Percentiles rank a stretch among this genome's conserved stretches.
These are phyloP conservation scores for Chytriomyces sp. DNA, from an alignment of 192 early-diverging fungal species.

Conservation along the genomic window DNA sequence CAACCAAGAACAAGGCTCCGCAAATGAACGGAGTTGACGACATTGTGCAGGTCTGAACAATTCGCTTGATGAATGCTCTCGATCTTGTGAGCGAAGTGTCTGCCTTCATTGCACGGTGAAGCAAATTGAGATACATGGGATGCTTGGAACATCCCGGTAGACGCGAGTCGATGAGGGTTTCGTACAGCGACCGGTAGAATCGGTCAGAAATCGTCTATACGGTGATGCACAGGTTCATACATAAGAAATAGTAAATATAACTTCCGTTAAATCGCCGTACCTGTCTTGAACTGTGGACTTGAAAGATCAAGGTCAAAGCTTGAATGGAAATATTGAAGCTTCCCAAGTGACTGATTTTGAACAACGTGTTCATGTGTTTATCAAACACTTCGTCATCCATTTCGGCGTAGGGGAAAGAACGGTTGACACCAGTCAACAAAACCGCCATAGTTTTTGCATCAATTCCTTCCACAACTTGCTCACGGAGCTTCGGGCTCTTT, in stretches of 20 bases:
- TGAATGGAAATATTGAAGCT: conserved; percentile 95
- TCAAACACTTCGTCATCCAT: conserved; percentile 80
- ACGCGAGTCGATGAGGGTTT: conserved; percentile 83
- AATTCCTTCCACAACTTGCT: conserved; percentile 59
- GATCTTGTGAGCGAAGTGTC: conserved; percentile 72
- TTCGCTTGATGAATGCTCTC: conserved; percentile 88
- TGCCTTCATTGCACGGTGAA: conserved; percentile 81
- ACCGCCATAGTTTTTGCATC: conserved; percentile 88
- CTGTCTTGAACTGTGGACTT: conserved; percentile 59
- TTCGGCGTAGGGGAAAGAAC: conserved; percentile 89
- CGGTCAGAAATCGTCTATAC: conserved; percentile 70
- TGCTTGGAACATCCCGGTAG: conserved; percentile 81
- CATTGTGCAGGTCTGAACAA: conserved; percentile 71
- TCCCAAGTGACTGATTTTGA: conserved; percentile 85
- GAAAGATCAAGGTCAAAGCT: conserved; percentile 87
- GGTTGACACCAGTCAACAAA: conserved; percentile 92
- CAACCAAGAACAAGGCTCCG: conserved; percentile 81
- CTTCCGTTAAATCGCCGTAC: neutral
- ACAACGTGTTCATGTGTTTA: conserved; percentile 85
- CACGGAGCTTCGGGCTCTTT: neutral
- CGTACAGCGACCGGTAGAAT: conserved; percentile 91
- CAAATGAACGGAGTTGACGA: conserved; percentile 84
- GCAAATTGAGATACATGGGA: conserved; percentile 90
- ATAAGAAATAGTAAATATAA: neutral
- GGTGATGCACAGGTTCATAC: neutral